Evolutionary conservation across 768 basidiomycete genomes (phyloP).

Genomic region (Rhizopogon vulgaris): DNA sequence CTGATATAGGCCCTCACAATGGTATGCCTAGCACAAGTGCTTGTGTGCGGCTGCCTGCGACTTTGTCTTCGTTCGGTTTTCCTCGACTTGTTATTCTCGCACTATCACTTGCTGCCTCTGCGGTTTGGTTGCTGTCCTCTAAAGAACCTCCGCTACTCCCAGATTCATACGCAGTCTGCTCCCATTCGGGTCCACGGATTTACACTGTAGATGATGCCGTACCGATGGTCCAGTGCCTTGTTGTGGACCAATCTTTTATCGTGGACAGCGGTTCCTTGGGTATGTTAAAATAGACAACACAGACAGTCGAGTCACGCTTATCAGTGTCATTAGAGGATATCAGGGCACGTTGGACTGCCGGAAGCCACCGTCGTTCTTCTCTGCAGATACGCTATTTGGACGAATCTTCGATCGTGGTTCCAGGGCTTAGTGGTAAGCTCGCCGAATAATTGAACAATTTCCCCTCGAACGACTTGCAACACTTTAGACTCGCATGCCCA

Average conservation of each 20-base stretch:
- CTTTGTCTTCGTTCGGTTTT: not conserved
- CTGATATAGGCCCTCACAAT: not conserved
- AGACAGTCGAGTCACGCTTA: not conserved
- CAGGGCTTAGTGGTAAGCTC: slow-evolving; percentile 63
- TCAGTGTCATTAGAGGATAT: slow-evolving; percentile 32
- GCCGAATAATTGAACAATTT: not conserved
- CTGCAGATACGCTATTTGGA: slow-evolving; percentile 44
- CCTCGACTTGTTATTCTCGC: slow-evolving; percentile 2
- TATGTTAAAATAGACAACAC: slow-evolving; percentile 22
- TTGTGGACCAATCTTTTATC: slow-evolving; percentile 47
- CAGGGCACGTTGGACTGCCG: slow-evolving; percentile 31
- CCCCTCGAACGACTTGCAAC: not conserved
- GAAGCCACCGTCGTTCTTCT: slow-evolving; percentile 17
- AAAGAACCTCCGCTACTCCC: slow-evolving; percentile 9
- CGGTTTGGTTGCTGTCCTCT: slow-evolving; percentile 7
- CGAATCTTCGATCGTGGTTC: slow-evolving; percentile 57
- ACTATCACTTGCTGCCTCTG: slow-evolving; percentile 5
- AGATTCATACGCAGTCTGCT: slow-evolving; percentile 57
- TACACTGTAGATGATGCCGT: slow-evolving; percentile 62
- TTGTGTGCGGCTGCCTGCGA: not conserved
- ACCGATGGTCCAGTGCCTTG: slow-evolving; percentile 55
- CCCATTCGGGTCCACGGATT: slow-evolving; percentile 42
- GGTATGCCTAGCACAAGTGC: not conserved
- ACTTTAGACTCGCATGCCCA: slow-evolving; percentile 73
- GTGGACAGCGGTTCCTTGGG: slow-evolving; percentile 50